A percentile compares a stretch with the other conserved stretches of the same genome.
These are phyloP conservation scores for Alternaria gansuensis DNA, from an alignment of 2,329 filamentous ascomycete species.

Conservation along the genomic window DNA sequence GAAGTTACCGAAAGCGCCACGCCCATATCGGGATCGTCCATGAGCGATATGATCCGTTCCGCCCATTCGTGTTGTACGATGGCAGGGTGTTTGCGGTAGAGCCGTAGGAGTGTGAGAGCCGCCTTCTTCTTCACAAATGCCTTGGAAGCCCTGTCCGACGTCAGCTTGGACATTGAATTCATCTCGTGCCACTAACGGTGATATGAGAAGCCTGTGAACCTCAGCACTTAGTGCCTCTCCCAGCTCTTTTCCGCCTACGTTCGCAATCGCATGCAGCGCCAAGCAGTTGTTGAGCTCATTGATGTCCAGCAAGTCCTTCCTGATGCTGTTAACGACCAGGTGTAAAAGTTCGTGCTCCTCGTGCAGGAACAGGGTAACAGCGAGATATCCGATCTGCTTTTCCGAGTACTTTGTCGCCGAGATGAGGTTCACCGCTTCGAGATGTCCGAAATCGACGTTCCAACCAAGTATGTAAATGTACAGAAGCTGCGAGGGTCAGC, in stretches of 20 bases:
- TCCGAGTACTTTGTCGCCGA: conserved; percentile 97
- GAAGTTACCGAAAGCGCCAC: conserved; percentile 96
- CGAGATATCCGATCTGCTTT: conserved; percentile 98
- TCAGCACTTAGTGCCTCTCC: conserved; percentile 91
- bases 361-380: conserved; percentile 95
- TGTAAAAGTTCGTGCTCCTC: conserved; percentile 96
- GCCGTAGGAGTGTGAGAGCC: conserved; percentile 85
- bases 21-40: conserved; percentile 95
- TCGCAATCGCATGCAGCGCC: conserved; percentile 95
- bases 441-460: conserved; percentile 98
- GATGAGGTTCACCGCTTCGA: conserved; percentile 97
- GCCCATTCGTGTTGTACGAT: conserved; percentile 98
- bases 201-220: conserved; percentile 92
- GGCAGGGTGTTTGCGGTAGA: conserved; percentile 92
- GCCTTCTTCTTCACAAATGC: conserved; percentile 99
- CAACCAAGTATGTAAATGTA: conserved; percentile 99
- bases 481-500: conserved; percentile 67
- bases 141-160: conserved; percentile 73
- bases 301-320: conserved; percentile 92
- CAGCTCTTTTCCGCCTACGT: conserved; percentile 96
- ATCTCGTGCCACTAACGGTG: conserved; percentile 71
- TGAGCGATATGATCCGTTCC: conserved; percentile 96
- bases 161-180: conserved; percentile 30
- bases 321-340: conserved; percentile 96
- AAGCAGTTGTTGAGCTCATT: conserved; percentile 98